Base-by-base conservation (phyloP, 106 monocot species). In the Acanthochlamys bracteata region DNA sequence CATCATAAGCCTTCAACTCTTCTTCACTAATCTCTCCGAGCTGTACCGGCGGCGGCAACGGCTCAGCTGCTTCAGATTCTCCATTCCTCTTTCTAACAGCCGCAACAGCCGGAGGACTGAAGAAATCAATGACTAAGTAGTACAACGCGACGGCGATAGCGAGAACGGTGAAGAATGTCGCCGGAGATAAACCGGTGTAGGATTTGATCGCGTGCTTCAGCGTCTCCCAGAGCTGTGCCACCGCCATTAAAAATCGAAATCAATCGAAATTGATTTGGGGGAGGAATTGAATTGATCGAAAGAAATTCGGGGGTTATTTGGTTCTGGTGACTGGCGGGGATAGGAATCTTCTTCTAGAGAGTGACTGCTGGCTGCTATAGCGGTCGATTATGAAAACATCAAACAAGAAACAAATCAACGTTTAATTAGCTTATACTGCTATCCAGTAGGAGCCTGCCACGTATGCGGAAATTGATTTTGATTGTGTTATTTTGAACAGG, bases 1-100 rank as follows among this genome's bases (percentile, higher is more conserved):
- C 84, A 40, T 84, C 84, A 55, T 80, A 84, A 21, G 53, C 65
- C 60, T 40, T 63, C 40, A 84, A 74, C 64, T 84, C 80, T 46
- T 80, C 80, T 39, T 70, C 76, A 13, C 73, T 67, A 63, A 80
- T 56, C 74, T 84, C 84, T 49, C 84, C 84, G 64, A 84, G 74
- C 70, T 80, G 77, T 11, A 80, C 74, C 4, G 84, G 80, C 27
- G 84, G 73, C 21, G 66, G 73, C 33, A 80, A 67, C 52, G 84
- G 84, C 71, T 76, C 67, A 14, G 17, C 33, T 12, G 51, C 66
- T 16, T 52, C 60, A 42, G 9, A 15, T 11, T 61, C 59, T 40
- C 11, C 40, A 11, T 59, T 59, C 41, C 39, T 42, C 21, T 24
- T 65, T 17, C 25, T 27, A 20, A 1, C 20, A 12, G 52, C 4